Base-by-base conservation (phyloP, 768 basidiomycete species). In the Leccinum disarticulatum region DNA sequence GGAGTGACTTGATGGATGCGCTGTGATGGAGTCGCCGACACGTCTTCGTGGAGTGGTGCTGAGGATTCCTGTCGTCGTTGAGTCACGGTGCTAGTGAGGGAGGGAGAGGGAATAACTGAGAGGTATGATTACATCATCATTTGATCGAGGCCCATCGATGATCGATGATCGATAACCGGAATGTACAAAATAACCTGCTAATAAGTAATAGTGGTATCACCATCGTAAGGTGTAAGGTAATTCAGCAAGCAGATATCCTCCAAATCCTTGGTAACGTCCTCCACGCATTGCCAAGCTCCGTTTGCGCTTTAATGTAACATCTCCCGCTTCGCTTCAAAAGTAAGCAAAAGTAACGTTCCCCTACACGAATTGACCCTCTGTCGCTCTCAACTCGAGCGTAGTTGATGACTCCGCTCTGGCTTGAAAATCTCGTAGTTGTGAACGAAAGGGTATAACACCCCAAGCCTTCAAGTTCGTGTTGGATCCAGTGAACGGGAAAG, bases 1-100 rank as follows among this genome's bases (percentile, higher is more conserved):
- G 67, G 72, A 70, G 72, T 56, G 72, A 63, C 68, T 59, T 68
- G 67, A 71, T 76, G 70, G n/a, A n/a, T n/a, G n/a, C n/a, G n/a
- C n/a, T n/a, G n/a, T n/a, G n/a, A n/a, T n/a, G n/a, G n/a, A n/a
- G n/a, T n/a, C n/a, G n/a, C n/a, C n/a, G n/a, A n/a, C n/a, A n/a
- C n/a, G n/a, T n/a, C n/a, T n/a, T n/a, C n/a, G n/a, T n/a, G n/a
- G n/a, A n/a, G n/a, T n/a, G n/a, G n/a, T n/a, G n/a, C n/a, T n/a
- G n/a, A n/a, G n/a, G n/a, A n/a, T n/a, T n/a, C n/a, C n/a, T n/a
- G n/a, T n/a, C n/a, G n/a, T n/a, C n/a, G n/a, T n/a, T n/a, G n/a
- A n/a, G n/a, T n/a, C n/a, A n/a, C n/a, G n/a, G n/a, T n/a, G n/a
- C n/a, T n/a, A n/a, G n/a, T n/a, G n/a, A n/a, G n/a, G n/a, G n/a